Conservation (phyloP, 2,329 filamentous ascomycete species). For the Samsoniella hepiali region DNA sequence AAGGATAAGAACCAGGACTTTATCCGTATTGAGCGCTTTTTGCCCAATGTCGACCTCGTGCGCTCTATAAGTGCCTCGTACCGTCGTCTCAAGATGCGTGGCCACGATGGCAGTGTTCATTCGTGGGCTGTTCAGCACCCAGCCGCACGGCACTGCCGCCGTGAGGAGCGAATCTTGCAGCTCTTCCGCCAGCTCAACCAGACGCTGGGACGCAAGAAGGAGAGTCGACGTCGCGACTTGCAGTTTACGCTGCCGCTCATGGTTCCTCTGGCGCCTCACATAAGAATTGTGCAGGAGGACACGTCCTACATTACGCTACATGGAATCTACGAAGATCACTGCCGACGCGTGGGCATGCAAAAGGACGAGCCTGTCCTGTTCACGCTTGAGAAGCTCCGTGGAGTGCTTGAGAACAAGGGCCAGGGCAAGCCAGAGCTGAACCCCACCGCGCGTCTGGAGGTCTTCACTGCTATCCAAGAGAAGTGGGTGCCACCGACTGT, state of each 20-base stretch:
- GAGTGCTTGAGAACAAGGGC: slow-evolving; percentile 67
- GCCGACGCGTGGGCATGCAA: slow-evolving; percentile 76
- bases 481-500: slow-evolving; percentile 85
- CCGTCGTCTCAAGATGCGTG: slow-evolving; percentile 89
- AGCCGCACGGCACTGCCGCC: slow-evolving; percentile 82
- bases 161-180: slow-evolving; percentile 93
- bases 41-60: slow-evolving; percentile 91
- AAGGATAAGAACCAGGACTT: slow-evolving; percentile 99
- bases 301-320: slow-evolving; percentile 91
- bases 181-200: slow-evolving; percentile 98
- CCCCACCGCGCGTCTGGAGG: slow-evolving; percentile 75
- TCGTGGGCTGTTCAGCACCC: slow-evolving; percentile 96
- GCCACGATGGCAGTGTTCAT: slow-evolving; percentile 96
- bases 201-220: slow-evolving; percentile 85
- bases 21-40: slow-evolving; percentile 92
- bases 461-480: slow-evolving; percentile 91
- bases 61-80: slow-evolving; percentile 89
- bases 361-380: slow-evolving; percentile 96
- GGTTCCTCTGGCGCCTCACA: slow-evolving; percentile 91
- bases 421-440: slow-evolving; percentile 64
- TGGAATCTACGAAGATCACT: slow-evolving; percentile 94
- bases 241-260: slow-evolving; percentile 96
- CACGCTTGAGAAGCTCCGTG: slow-evolving; percentile 89
- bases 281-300: slow-evolving; percentile 94
- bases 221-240: slow-evolving; percentile 86